These are phyloP conservation scores for Rhodomyrtus psidioides DNA, from an alignment of 441 rosid species.

Conservation along the genomic window DNA sequence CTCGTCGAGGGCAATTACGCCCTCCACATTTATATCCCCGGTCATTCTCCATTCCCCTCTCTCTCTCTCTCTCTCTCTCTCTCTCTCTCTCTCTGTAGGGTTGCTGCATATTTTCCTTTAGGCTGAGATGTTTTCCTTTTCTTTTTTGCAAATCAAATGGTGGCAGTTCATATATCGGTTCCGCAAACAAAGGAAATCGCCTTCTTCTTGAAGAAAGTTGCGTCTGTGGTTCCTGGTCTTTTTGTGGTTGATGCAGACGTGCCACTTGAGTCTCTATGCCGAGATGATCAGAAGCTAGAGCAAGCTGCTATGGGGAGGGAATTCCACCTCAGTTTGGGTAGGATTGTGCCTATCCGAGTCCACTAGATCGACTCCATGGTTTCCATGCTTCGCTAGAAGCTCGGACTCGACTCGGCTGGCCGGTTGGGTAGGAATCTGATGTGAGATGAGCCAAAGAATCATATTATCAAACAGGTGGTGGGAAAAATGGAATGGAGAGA, in stretches of 20 bases:
- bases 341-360: conserved; percentile 70
- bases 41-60: conserved; percentile 16
- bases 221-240: conserved; percentile 48
- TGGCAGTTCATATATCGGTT: conserved; percentile 47
- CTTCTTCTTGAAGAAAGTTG: conserved; percentile 44
- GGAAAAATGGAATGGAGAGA: too few relatives aligned
- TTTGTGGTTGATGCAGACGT: conserved; percentile 64
- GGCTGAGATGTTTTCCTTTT: not conserved
- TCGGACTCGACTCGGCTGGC: too few relatives aligned
- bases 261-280: conserved; percentile 45
- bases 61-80: too few relatives aligned
- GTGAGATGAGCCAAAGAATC: too few relatives aligned
- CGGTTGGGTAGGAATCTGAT: too few relatives aligned
- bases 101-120: not conserved
- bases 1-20: conserved; percentile 84
- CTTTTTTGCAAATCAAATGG: not conserved
- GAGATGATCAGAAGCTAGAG: conserved; percentile 60
- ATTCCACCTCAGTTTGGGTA: conserved; percentile 86
- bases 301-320: conserved; percentile 55
- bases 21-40: conserved; percentile 86
- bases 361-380: conserved; percentile 79
- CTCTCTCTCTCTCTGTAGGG: not conserved
- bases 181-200: conserved; percentile 40
- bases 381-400: conserved; percentile 78
- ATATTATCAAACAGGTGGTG: too few relatives aligned